Base-by-base conservation (phyloP, 2,329 filamentous ascomycete genomes). In the Trichoderma atroviride region DNA sequence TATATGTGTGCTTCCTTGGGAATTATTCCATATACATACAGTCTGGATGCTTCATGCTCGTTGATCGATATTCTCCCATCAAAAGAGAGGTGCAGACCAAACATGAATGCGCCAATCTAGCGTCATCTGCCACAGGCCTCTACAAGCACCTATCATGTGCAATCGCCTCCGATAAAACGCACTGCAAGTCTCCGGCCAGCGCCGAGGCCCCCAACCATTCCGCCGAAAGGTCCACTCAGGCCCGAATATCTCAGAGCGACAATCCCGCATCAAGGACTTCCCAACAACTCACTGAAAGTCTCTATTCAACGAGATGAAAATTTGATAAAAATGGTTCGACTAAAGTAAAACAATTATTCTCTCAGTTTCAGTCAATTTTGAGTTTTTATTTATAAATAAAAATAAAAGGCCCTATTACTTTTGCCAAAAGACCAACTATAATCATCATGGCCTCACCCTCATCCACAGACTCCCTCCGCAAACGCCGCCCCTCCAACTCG, bases 401-500 rank as follows among this genome's bases (percentile, higher is more conserved):
- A 59, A 43, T 13, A 33, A 2, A 52, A 43, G 19, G 2, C 24
- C 16, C 37, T n/a, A 29, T 5, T 14, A 58, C 60, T 14, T 40
- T 40, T 16, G 13, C 35, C 1, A 0, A 40, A 40, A 33, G 33
- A 4, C 37, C 37, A 40, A 6, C 37, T 40, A 40, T 19, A n/a
- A n/a, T 43, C 40, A 43, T 9, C 16, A 43, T 43, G 40, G 40
- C 40, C 14, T 43, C 57, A 10, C 47, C 57, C n/a, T 27, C 52
- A 14, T 43, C 57, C 2, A 47, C 57, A 33, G 35, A 40, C 57
- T 31, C 71, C 64, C 73, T 75, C 59, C 78, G 74, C 65, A 75
- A 74, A 33, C 78, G 76, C 62, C 77, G 72, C 37, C 72, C 69
- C 33, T 77, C 74, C 75, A 75, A 73, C 33, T 70, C 73, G 43